Percentiles rank a stretch among this genome's conserved stretches.
Conservation (phyloP, 1,139 yeast species). For the Candida mesenterica region DNA sequence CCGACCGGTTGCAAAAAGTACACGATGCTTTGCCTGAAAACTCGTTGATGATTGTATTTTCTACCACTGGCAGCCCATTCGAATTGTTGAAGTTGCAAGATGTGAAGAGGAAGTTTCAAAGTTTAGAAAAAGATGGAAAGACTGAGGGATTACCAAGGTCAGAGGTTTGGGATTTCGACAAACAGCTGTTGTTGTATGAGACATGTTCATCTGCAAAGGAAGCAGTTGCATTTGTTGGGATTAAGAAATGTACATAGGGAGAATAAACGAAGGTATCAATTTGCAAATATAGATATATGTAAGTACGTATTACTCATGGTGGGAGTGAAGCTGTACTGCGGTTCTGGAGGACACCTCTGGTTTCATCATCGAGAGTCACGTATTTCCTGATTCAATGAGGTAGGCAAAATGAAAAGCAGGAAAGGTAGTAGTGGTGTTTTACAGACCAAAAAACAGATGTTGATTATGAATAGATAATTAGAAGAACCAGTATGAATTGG, state of each 20-base stretch:
- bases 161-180: slow-evolving; percentile 51
- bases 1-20: slow-evolving; percentile 45
- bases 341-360: too few species aligned
- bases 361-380: too few species aligned
- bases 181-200: slow-evolving; percentile 37
- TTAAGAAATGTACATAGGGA: slow-evolving; percentile 11
- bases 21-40: slow-evolving; percentile 55
- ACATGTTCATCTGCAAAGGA: slow-evolving; percentile 52
- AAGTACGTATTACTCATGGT: too few species aligned
- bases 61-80: slow-evolving; percentile 63
- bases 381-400: too few species aligned
- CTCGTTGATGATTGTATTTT: slow-evolving; percentile 58
- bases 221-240: slow-evolving; percentile 49
- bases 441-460: too few species aligned
- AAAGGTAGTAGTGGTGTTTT: too few species aligned
- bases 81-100: slow-evolving; percentile 50
- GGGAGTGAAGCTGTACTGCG: too few species aligned
- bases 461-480: too few species aligned
- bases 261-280: neutral
- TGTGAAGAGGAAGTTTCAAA: slow-evolving; percentile 36
- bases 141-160: slow-evolving; percentile 44
- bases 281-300: too few species aligned
- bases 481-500: too few species aligned
- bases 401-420: too few species aligned
- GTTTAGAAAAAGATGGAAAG: slow-evolving; percentile 34